phyloP scores from a whole-genome alignment of 2,329 filamentous ascomycete genomes.

The Blumeria hordei region DNA sequence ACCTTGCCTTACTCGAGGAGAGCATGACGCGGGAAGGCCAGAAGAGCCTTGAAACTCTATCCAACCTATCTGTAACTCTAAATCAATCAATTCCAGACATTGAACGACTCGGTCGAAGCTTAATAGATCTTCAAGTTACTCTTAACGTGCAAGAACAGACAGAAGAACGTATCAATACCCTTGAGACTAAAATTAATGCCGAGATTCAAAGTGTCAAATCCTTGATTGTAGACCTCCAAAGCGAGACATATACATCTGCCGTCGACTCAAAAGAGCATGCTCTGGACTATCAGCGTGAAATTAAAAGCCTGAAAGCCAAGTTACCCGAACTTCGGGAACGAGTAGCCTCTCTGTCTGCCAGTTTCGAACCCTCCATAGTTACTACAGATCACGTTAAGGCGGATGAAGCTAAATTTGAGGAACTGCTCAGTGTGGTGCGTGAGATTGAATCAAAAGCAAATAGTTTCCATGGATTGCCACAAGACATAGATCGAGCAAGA shows the following conservation, averaged over 20 bases:
- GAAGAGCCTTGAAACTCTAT: conserved; percentile 31
- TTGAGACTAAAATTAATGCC: conserved; percentile 29
- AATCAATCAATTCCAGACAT: conserved; percentile 19
- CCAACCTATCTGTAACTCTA: conserved; percentile 24
- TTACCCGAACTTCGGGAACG: conserved; percentile 41
- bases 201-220: conserved; percentile 21
- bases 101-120: conserved; percentile 23
- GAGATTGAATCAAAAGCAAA: conserved; percentile 36
- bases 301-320: conserved; percentile 40
- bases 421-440: conserved; percentile 31
- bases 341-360: conserved; percentile 18
- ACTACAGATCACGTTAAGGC: conserved; percentile 31
- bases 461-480: conserved; percentile 47
- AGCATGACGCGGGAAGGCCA: conserved; percentile 29
- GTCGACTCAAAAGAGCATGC: conserved; percentile 41
- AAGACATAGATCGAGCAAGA: conserved; percentile 42
- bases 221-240: conserved; percentile 21
- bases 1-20: conserved; percentile 29
- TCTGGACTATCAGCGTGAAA: conserved; percentile 45
- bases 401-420: conserved; percentile 33
- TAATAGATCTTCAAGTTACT: conserved; percentile 30
- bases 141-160: conserved; percentile 30
- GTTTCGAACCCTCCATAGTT: conserved; percentile 11
- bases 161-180: conserved; percentile 25
- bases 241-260: conserved; percentile 26